phyloP scores from a whole-genome alignment of 1,284 basidiomycete species.

The Irpex rosettiformis region DNA sequence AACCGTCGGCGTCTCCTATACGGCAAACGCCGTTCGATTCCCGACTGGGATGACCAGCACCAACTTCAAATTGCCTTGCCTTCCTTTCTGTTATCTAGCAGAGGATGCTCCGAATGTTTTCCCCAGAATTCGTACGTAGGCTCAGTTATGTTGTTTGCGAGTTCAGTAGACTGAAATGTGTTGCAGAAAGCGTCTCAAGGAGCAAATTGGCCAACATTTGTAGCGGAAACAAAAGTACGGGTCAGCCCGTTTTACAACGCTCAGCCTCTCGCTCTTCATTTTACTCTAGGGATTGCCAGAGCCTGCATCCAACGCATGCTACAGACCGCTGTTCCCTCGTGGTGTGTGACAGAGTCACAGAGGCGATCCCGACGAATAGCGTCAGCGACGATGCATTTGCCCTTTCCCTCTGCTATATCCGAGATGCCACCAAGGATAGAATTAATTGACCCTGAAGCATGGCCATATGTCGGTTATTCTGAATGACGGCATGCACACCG shows the following conservation, averaged over 20 bases:
- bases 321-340: neutral
- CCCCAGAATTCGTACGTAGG: neutral
- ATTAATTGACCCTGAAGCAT: neutral
- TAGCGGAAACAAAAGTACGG: neutral
- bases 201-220: neutral
- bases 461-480: neutral
- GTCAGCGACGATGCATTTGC: neutral
- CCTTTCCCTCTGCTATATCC: neutral
- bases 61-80: neutral
- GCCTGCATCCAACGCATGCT: neutral
- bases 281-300: neutral
- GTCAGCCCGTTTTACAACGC: neutral
- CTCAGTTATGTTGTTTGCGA: neutral
- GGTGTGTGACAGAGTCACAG: neutral
- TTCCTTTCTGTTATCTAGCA: neutral
- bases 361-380: neutral
- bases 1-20: neutral
- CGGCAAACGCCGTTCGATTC: neutral
- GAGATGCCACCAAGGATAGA: neutral
- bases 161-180: neutral
- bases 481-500: neutral
- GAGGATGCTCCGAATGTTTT: conserved; percentile 3
- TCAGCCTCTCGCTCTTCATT: neutral
- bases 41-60: neutral
- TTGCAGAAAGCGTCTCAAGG: neutral